phyloP scores from a whole-genome alignment of 78 protist species.

The Dictyostelium capitatum region DNA sequence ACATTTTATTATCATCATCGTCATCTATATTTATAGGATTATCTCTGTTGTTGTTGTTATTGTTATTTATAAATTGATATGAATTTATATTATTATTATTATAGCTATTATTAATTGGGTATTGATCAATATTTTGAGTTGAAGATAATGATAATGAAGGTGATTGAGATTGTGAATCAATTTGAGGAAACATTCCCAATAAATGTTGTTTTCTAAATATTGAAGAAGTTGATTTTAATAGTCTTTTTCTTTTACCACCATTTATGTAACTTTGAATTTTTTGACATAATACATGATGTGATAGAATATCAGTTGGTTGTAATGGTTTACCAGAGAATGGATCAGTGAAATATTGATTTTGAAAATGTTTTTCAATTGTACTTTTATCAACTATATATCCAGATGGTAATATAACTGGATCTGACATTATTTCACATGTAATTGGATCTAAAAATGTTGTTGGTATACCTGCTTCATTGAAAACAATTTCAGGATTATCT shows the following conservation, averaged over 20 bases:
- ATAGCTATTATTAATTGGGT: not conserved
- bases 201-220: slow-evolving; percentile 3
- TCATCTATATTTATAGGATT: not conserved
- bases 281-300: slow-evolving; percentile 6
- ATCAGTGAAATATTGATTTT: slow-evolving; percentile 50
- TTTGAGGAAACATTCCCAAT: slow-evolving; percentile 2
- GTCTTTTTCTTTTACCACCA: slow-evolving; percentile 49
- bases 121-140: not conserved
- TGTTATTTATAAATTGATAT: not conserved
- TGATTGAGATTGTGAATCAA: too few relatives aligned
- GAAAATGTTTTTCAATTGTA: slow-evolving; percentile 56
- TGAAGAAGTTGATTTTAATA: slow-evolving; percentile 30
- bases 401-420: slow-evolving; percentile 44
- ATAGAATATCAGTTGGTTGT: not conserved
- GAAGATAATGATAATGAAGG: not conserved
- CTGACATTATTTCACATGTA: slow-evolving; percentile 55
- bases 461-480: slow-evolving; percentile 72
- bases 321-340: slow-evolving; percentile 38
- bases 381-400: slow-evolving; percentile 44
- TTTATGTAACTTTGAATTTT: slow-evolving; percentile 37
- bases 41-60: not conserved
- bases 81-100: not conserved
- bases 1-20: not conserved
- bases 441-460: slow-evolving; percentile 71
- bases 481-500: slow-evolving; percentile 45